Conservation (phyloP, 1,139 yeast genomes). For the Maudiozyma humilis region DNA sequence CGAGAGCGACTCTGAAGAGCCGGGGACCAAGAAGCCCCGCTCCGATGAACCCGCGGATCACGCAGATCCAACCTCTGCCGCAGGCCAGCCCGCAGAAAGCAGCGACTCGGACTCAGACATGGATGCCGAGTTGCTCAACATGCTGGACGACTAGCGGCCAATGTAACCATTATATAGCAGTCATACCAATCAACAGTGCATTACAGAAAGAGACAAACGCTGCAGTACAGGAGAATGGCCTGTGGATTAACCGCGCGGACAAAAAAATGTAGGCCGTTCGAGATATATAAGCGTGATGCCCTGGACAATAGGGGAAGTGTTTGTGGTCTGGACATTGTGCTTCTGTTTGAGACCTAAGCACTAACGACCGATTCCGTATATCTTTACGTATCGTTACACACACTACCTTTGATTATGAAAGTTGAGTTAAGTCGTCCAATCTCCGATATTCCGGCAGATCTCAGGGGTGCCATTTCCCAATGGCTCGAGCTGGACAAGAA, state of each 20-base stretch:
- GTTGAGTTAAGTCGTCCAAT: neutral
- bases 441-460: conserved; percentile 12
- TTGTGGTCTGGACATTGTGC: too few relatives aligned
- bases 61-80: neutral
- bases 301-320: too few relatives aligned
- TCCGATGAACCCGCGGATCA: neutral
- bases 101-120: conserved; percentile 32
- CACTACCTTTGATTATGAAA: too few relatives aligned
- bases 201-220: too few relatives aligned
- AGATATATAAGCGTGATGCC: too few relatives aligned
- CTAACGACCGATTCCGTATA: too few relatives aligned
- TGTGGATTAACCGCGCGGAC: too few relatives aligned
- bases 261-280: too few relatives aligned
- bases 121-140: conserved; percentile 34
- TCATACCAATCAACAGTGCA: neutral
- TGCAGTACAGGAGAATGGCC: too few relatives aligned
- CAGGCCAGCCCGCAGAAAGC: neutral
- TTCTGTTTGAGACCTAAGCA: too few relatives aligned
- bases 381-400: too few relatives aligned
- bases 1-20: neutral
- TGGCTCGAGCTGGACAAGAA: conserved; percentile 35
- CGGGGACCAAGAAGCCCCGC: neutral
- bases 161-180: neutral
- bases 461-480: conserved; percentile 12
- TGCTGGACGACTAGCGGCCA: conserved; percentile 16